Evolutionary conservation across 179 eudicot species (phyloP).

Genomic region (Sideroxylon spinosum): DNA sequence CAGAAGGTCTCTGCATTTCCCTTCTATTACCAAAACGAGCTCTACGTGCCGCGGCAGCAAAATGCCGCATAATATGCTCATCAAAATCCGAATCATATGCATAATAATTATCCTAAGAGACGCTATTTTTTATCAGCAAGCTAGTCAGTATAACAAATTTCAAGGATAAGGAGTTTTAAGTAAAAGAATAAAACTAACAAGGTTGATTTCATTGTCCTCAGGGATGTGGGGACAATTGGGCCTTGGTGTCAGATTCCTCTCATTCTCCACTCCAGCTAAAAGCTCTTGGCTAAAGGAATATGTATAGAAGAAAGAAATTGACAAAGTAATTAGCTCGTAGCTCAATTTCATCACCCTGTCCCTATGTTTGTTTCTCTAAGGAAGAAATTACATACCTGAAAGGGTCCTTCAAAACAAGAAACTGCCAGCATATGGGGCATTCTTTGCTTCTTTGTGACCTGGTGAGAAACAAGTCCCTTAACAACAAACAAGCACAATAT

Average conservation of each 20-base stretch:
- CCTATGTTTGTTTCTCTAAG: too few species aligned
- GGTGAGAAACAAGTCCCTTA: constrained; percentile 10
- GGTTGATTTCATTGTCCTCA: constrained; percentile 31
- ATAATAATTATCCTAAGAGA: constrained; percentile 49
- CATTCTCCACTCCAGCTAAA: constrained; percentile 52
- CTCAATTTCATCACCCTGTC: too few species aligned
- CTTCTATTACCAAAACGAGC: constrained; percentile 43
- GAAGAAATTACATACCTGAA: constrained; percentile 38
- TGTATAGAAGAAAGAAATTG: background rate
- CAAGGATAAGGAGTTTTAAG: background rate
- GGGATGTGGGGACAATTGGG: constrained; percentile 20
- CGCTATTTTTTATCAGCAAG: background rate
- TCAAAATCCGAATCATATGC: constrained; percentile 57
- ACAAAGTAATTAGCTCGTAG: background rate
- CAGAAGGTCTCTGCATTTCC: constrained; percentile 38
- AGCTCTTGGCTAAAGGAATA: constrained; percentile 61
- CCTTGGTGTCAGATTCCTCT: constrained; percentile 46
- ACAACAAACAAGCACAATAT: constrained; percentile 5
- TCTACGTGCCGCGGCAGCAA: constrained; percentile 52
- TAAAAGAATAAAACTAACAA: constrained; percentile 34
- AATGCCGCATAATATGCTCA: constrained; percentile 52
- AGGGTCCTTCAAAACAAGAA: constrained; percentile 62
- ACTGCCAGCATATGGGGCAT: constrained; percentile 82
- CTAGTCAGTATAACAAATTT: background rate
- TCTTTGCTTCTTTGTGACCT: constrained; percentile 85